A percentile compares a stretch with the other conserved stretches of the same genome.
Conservation (phyloP, 2,329 filamentous ascomycete species). For the Xylariaceae sp. region DNA sequence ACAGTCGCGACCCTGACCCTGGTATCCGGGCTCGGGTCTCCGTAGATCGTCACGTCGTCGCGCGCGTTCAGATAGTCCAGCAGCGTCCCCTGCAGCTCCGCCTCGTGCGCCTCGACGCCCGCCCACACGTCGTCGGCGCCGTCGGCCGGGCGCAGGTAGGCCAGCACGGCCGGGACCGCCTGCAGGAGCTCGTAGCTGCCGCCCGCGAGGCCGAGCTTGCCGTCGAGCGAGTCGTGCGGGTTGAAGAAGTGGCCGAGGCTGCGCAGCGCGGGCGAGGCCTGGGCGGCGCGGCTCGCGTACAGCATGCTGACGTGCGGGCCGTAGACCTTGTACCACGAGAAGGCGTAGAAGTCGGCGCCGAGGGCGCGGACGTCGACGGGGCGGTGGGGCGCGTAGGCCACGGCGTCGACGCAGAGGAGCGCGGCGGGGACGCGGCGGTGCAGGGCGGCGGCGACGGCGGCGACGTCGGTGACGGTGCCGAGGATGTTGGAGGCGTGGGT, state of each 20-base stretch:
- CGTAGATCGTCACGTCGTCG: constrained; percentile 53
- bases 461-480: constrained; percentile 20
- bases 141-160: constrained; percentile 46
- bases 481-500: constrained; percentile 58
- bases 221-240: constrained; percentile 46
- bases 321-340: constrained; percentile 81
- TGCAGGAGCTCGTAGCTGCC: constrained; percentile 68
- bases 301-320: constrained; percentile 70
- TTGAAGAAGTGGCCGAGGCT: constrained; percentile 60
- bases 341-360: constrained; percentile 72
- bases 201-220: constrained; percentile 54
- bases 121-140: constrained; percentile 40
- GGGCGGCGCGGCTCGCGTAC: constrained; percentile 57
- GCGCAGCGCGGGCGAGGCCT: constrained; percentile 42
- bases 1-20: constrained; percentile 58
- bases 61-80: constrained; percentile 54
- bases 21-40: constrained; percentile 45
- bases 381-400: constrained; percentile 72
- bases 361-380: constrained; percentile 63
- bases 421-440: constrained; percentile 41
- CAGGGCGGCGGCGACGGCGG: constrained; percentile 15
- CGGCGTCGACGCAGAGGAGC: constrained; percentile 69
- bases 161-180: constrained; percentile 55
- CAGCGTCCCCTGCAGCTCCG: constrained; percentile 52
- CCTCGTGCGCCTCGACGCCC: constrained; percentile 54